A percentile compares a stretch with the other conserved stretches of the same genome.
Evolutionary conservation across 2,329 filamentous ascomycete species (phyloP).

Genomic region (Arthrobotrys sinensis): DNA sequence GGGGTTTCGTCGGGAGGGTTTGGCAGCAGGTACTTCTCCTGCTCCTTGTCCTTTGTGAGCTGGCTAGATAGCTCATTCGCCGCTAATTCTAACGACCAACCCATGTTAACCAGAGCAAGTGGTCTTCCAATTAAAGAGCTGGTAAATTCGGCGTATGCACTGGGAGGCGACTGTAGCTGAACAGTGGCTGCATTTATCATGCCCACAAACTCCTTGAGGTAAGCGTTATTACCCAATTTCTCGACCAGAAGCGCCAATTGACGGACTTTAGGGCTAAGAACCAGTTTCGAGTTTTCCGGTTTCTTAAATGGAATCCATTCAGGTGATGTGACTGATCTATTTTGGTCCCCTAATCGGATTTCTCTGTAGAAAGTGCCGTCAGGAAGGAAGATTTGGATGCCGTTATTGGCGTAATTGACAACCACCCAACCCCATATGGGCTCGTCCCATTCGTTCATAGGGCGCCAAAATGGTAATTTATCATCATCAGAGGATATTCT

Average conservation of each 20-base stretch:
- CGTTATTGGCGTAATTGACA: conserved; percentile 68
- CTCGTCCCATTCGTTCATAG: conserved; percentile 67
- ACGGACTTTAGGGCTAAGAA: background rate
- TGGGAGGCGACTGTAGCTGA: background rate
- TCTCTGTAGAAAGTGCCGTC: conserved; percentile 69
- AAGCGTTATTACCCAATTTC: conserved; percentile 63
- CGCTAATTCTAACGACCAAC: conserved; percentile 65
- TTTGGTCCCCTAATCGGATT: conserved; percentile 66
- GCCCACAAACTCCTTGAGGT: conserved; percentile 65
- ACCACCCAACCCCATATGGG: conserved; percentile 69
- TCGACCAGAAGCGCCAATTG: conserved; percentile 65
- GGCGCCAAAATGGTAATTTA: conserved; percentile 54
- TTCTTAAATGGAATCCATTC: no score
- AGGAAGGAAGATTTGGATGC: conserved; percentile 68
- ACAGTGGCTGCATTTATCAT: conserved; percentile 66
- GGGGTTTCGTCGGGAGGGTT: background rate
- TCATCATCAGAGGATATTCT: background rate
- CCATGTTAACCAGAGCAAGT: conserved; percentile 66
- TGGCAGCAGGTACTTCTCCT: background rate
- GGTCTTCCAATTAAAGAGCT: conserved; percentile 67
- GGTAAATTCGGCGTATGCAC: conserved; percentile 12
- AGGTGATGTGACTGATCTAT: background rate
- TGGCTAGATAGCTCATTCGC: conserved; percentile 42
- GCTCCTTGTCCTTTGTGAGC: conserved; percentile 62
- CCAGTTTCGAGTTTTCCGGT: no score